Evolutionary conservation across 1,139 yeast species (phyloP).

Genomic region (Scheffersomyces stambukii): DNA sequence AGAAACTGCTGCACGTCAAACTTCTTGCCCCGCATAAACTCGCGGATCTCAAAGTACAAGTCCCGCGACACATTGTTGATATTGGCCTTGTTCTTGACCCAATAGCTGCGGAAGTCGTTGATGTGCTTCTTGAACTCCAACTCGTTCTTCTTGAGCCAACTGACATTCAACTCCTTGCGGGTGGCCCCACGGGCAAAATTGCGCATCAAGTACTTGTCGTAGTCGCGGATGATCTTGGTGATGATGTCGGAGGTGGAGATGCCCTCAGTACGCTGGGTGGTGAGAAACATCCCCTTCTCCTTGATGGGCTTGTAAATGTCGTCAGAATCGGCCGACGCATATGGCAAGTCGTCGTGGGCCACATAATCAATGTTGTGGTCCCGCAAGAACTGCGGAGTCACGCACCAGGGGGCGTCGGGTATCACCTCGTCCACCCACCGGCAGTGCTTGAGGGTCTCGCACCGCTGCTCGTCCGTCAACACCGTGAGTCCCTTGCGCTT

Average conservation of each 20-base stretch:
- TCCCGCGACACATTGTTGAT: slow-evolving; percentile 76
- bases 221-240: slow-evolving; percentile 89
- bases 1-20: slow-evolving; percentile 31
- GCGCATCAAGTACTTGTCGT: slow-evolving; percentile 93
- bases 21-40: slow-evolving; percentile 57
- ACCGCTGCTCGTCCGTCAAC: slow-evolving; percentile 78
- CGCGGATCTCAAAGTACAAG: slow-evolving; percentile 77
- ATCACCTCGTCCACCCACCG: slow-evolving; percentile 97
- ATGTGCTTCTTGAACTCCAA: slow-evolving; percentile 89
- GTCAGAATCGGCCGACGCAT: slow-evolving; percentile 80
- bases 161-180: slow-evolving; percentile 89
- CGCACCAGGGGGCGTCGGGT: slow-evolving; percentile 94
- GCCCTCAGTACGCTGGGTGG: slow-evolving; percentile 96
- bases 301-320: slow-evolving; percentile 93
- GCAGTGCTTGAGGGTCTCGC: slow-evolving; percentile 86
- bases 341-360: slow-evolving; percentile 96
- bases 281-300: slow-evolving; percentile 82
- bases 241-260: slow-evolving; percentile 94
- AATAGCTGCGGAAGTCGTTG: slow-evolving; percentile 77
- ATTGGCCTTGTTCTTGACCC: slow-evolving; percentile 69
- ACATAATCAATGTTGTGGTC: slow-evolving; percentile 88
- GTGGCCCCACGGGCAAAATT: slow-evolving; percentile 98
- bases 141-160: slow-evolving; percentile 96
- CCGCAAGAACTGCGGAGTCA: slow-evolving; percentile 73
- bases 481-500: slow-evolving; percentile 91